These are phyloP conservation scores for Pseudocercospora musae DNA, from an alignment of 2,329 filamentous ascomycete genomes.

Conservation along the genomic window DNA sequence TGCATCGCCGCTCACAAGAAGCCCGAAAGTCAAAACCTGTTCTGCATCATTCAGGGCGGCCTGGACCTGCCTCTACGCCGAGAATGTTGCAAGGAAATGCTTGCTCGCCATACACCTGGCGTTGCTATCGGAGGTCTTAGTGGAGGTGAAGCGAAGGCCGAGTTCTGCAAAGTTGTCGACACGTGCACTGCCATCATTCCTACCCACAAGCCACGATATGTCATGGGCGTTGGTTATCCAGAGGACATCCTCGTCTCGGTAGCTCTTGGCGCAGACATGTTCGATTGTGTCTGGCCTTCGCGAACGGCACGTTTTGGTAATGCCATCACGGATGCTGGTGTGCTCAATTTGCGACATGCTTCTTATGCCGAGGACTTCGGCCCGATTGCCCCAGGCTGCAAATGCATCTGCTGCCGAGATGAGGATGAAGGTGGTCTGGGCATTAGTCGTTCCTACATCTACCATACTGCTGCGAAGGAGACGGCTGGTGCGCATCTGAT, in stretches of 20 bases:
- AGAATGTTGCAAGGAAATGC: slow-evolving; percentile 83
- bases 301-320: slow-evolving; percentile 94
- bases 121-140: slow-evolving; percentile 95
- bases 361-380: slow-evolving; percentile 75
- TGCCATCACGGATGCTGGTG: slow-evolving; percentile 75
- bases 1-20: slow-evolving; percentile 88
- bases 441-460: slow-evolving; percentile 82
- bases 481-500: slow-evolving; percentile 83
- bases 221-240: slow-evolving; percentile 97
- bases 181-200: slow-evolving; percentile 83
- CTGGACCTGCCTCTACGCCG: slow-evolving; percentile 81
- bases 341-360: slow-evolving; percentile 79
- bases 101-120: slow-evolving; percentile 84
- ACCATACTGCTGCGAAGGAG: slow-evolving; percentile 91
- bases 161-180: slow-evolving; percentile 81
- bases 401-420: slow-evolving; percentile 72
- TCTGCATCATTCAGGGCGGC: slow-evolving; percentile 97
- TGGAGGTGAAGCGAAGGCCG: slow-evolving; percentile 88
- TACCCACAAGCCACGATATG: slow-evolving; percentile 90
- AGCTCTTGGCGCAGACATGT: slow-evolving; percentile 96
- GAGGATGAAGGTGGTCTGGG: slow-evolving; percentile 64
- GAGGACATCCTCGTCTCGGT: slow-evolving; percentile 93
- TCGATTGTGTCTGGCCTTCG: slow-evolving; percentile 98
- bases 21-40: slow-evolving; percentile 81
- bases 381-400: slow-evolving; percentile 78